phyloP scores from a whole-genome alignment of 257 asterid genomes.

The Solanum bukasovii region DNA sequence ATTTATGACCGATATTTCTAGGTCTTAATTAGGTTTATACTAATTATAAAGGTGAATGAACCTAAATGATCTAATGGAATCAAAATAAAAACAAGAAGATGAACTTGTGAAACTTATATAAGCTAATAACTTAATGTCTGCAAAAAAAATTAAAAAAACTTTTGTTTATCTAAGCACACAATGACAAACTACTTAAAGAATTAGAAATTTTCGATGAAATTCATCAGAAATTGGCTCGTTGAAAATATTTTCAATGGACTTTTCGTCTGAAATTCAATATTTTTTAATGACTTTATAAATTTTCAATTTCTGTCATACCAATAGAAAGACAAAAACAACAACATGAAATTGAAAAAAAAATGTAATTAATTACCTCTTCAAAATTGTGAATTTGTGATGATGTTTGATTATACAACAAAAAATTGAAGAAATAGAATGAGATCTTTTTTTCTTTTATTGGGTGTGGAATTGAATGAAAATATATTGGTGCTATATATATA shows the following conservation, averaged over 20 bases:
- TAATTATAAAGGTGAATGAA: not conserved
- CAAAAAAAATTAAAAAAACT: not conserved
- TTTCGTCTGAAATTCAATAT: not conserved
- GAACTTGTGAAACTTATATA: not conserved
- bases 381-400: not conserved
- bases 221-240: not conserved
- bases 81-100: not conserved
- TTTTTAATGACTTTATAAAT: not conserved
- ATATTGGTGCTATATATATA: not conserved
- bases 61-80: not conserved
- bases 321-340: not conserved
- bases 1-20: not conserved
- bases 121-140: not conserved
- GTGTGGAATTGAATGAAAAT: conserved; percentile 18
- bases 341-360: not conserved
- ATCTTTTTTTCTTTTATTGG: no score
- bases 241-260: not conserved
- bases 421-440: not conserved
- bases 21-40: not conserved
- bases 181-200: not conserved
- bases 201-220: no score
- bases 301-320: not conserved
- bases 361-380: not conserved
- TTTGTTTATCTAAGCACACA: not conserved
- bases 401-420: not conserved